phyloP scores from a whole-genome alignment of 306 rosid species.

The Dalbergia cultrata region DNA sequence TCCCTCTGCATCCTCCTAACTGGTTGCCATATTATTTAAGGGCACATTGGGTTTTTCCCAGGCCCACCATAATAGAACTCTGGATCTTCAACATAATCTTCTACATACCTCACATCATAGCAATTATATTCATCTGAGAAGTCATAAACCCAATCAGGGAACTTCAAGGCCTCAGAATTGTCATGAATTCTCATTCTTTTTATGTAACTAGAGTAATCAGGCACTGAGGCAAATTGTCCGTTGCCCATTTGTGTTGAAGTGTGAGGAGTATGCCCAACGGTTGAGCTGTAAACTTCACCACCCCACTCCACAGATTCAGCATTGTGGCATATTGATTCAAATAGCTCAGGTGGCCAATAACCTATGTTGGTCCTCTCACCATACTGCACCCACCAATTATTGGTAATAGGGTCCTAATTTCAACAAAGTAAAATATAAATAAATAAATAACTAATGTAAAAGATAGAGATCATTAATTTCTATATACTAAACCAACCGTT shows the following conservation, averaged over 20 bases:
- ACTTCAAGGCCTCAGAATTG: constrained; percentile 55
- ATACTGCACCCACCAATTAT: constrained; percentile 78
- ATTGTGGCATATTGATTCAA: constrained; percentile 35
- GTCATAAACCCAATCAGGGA: constrained; percentile 50
- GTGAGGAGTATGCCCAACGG: constrained; percentile 58
- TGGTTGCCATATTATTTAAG: constrained; percentile 30
- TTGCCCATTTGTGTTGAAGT: constrained; percentile 71
- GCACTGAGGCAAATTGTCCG: constrained; percentile 49
- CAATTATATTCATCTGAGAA: constrained; percentile 64
- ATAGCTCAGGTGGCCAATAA: constrained; percentile 74
- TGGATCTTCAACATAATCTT: constrained; percentile 68
- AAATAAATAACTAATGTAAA: background rate
- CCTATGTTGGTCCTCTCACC: constrained; percentile 62
- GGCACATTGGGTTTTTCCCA: constrained; percentile 61
- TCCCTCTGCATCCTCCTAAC: background rate
- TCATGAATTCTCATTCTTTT: constrained; percentile 70
- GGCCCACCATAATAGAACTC: constrained; percentile 77
- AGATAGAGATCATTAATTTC: background rate
- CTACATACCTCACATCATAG: constrained; percentile 40
- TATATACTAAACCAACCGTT: too few relatives aligned
- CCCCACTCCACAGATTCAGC: constrained; percentile 80
- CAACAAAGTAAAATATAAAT: background rate
- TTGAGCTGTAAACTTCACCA: constrained; percentile 77
- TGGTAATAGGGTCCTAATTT: constrained; percentile 61
- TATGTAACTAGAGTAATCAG: constrained; percentile 28